Conservation (phyloP, 2,329 filamentous ascomycete species). For the Fusarium metavorans region DNA sequence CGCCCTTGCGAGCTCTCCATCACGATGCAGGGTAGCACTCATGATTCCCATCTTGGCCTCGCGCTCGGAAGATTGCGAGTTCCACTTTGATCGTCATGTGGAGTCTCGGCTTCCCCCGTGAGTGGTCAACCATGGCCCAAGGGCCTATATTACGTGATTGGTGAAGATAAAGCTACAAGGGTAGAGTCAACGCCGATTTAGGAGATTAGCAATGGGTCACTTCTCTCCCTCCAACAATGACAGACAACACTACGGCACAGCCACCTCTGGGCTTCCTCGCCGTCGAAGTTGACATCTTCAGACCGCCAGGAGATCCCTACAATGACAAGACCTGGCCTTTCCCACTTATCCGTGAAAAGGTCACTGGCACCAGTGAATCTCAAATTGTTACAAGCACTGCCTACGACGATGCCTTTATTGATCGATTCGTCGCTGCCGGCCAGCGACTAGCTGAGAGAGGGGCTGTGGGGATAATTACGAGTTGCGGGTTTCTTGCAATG, state of each 20-base stretch:
- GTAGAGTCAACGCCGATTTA: background rate
- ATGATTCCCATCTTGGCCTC: background rate
- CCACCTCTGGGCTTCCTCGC: constrained; percentile 52
- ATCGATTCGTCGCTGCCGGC: constrained; percentile 51
- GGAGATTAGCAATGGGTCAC: background rate
- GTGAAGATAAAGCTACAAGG: background rate
- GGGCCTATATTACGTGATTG: background rate
- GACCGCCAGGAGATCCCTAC: constrained; percentile 52
- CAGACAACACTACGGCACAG: background rate
- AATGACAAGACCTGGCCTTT: constrained; percentile 53
- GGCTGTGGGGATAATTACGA: constrained; percentile 53
- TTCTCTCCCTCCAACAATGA: constrained; percentile 2
- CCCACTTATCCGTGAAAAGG: constrained; percentile 51
- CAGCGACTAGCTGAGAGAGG: constrained; percentile 48
- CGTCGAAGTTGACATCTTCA: constrained; percentile 48
- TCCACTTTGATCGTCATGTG: constrained; percentile 1
- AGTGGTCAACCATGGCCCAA: constrained; percentile 12
- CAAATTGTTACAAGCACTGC: constrained; percentile 46
- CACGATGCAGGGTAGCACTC: background rate
- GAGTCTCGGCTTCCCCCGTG: constrained; percentile 24
- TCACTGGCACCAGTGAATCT: constrained; percentile 44
- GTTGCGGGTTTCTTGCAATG: constrained; percentile 55
- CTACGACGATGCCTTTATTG: constrained; percentile 50
- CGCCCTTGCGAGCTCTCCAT: background rate
- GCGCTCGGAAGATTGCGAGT: background rate